Base-by-base conservation (phyloP, 1,284 basidiomycete species). In the Sphaerobolus stellatus region DNA sequence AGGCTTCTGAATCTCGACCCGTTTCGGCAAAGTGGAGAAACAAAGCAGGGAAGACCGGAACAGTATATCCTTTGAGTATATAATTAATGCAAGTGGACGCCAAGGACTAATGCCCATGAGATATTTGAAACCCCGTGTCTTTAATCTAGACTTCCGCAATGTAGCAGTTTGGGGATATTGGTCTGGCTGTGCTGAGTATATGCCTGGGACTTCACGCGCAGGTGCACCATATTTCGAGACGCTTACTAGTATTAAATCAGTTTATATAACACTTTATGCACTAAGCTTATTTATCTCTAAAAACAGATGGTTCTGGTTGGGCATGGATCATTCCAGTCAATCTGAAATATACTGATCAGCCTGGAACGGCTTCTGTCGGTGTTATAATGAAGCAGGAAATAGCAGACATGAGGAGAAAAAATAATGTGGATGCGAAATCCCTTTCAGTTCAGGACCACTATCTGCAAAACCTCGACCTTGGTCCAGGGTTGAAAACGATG, bases 111-210 rank as follows among this genome's bases (percentile, higher is more conserved):
- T 49, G 43, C 48, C 38, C 16, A 47, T 31, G 22, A 56, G 27
- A 5, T 50, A 56, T 36, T 34, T 58, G 6, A 52, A 51, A 38
- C 31, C 73, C 88, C n/a, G n/a, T 40, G 79, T 75, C 56, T 84
- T 82, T 66, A 90, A 88, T 58, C 73, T 77, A 31, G 81, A 83
- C 2, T 66, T 90, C 48, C 84, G 80, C 62, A 90, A 90, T 62
- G 76, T 89, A 22, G 88, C 88, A 0, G 75, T 84, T 13, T 90
- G 88, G 88, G 87, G 81, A 2, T n/a, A n/a, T n/a, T n/a, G n/a
- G n/a, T n/a, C n/a, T n/a, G n/a, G n/a, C n/a, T 75, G 76, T 0
- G 75, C 70, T 13, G 74, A 70, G 41, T 90, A 90, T 62, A 84
- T 82, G 4, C 56, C 62, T 18, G 82, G 78, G 13, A 81, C 82